Percentiles rank a stretch among this genome's conserved stretches.
Evolutionary conservation across 495 filamentous ascomycete species (phyloP).

Genomic region (Talaromyces wortmannii): DNA sequence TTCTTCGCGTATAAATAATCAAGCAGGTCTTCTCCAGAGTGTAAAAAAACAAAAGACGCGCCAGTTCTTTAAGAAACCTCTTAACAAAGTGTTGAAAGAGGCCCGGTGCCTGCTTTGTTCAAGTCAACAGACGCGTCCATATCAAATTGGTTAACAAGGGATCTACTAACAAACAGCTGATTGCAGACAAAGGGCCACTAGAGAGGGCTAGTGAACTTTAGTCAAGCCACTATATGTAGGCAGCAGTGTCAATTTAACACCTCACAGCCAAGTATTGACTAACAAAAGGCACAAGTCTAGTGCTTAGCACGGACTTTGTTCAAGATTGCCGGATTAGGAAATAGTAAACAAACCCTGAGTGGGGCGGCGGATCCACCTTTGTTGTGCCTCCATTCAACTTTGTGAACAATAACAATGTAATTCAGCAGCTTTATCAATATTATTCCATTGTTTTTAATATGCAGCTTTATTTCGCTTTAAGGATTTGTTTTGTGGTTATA

Average conservation of each 20-base stretch:
- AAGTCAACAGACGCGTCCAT: background rate
- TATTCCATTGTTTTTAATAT: too few species aligned
- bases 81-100: background rate
- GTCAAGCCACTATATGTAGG: background rate
- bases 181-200: too few species aligned
- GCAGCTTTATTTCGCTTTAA: too few species aligned
- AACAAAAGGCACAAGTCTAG: background rate
- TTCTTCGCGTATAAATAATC: background rate
- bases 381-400: background rate
- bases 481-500: too few species aligned
- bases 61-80: background rate
- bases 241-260: background rate
- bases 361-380: background rate
- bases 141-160: background rate
- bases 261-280: conserved; percentile 10
- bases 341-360: conserved; percentile 19
- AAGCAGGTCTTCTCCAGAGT: background rate
- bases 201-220: background rate
- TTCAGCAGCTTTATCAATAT: too few species aligned
- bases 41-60: too few species aligned
- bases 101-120: background rate
- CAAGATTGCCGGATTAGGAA: conserved; percentile 13
- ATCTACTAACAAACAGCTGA: background rate
- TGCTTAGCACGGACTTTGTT: background rate
- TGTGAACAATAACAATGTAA: background rate